Percentiles rank a stretch among this genome's conserved stretches.
phyloP scores from a whole-genome alignment of 164 flowering plant species.

The Vitis riparia region DNA sequence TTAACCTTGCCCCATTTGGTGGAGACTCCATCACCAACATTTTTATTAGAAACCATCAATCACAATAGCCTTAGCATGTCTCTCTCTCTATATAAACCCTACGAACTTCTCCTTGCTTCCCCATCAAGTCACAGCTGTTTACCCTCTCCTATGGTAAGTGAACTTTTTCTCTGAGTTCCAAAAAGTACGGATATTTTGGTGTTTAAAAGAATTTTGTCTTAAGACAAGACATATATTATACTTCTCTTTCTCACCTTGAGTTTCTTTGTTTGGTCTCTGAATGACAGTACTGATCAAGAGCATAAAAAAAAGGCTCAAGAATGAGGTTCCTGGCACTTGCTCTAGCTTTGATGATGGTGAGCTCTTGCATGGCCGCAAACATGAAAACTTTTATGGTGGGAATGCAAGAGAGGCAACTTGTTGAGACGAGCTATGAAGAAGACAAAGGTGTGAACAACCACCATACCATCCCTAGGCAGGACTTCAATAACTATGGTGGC shows the following conservation, averaged over 20 bases:
- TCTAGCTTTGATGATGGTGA: constrained; percentile 12
- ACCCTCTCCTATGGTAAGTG: not conserved
- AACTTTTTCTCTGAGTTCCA: not conserved
- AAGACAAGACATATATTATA: too few relatives aligned
- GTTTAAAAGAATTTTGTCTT: not conserved
- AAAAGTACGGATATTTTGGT: not conserved
- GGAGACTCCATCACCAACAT: constrained; percentile 21
- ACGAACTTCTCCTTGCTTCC: not conserved
- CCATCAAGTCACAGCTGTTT: not conserved
- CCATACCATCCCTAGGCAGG: constrained; percentile 23
- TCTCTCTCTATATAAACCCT: constrained; percentile 2
- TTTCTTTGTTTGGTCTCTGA: not conserved
- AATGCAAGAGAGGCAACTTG: not conserved
- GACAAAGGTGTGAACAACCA: constrained; percentile 12
- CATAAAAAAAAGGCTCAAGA: not conserved
- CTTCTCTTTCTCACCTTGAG: not conserved
- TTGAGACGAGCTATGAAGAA: not conserved
- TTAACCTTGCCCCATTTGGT: constrained; percentile 27
- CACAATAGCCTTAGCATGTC: not conserved
- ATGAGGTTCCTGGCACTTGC: constrained; percentile 13
- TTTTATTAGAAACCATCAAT: not conserved
- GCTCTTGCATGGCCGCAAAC: constrained; percentile 4
- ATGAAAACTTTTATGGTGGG: constrained; percentile 2
- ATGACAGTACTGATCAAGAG: not conserved
- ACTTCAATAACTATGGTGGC: constrained; percentile 13